A percentile compares a stretch with the other conserved stretches of the same genome.
Evolutionary conservation across 2,329 filamentous ascomycete genomes (phyloP).

Genomic region (Tolypocladium nubicola): DNA sequence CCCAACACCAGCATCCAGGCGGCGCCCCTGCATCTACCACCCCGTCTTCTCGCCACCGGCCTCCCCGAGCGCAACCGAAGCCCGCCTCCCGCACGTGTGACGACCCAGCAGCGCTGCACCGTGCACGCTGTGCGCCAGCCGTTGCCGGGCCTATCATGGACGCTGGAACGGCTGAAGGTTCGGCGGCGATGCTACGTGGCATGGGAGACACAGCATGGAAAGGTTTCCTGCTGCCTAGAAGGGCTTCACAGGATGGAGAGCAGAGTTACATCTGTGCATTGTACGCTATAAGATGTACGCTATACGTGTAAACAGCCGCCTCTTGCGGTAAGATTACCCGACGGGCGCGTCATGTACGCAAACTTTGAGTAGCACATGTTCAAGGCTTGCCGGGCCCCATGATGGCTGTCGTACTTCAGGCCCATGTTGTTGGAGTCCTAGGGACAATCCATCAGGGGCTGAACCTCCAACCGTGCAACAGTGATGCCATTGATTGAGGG

Average conservation of each 20-base stretch:
- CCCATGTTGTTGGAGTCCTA: too few relatives aligned
- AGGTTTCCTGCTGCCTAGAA: neutral
- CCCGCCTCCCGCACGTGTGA: conserved; percentile 43
- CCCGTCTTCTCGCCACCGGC: conserved; percentile 36
- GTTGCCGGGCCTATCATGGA: conserved; percentile 23
- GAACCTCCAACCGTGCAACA: too few relatives aligned
- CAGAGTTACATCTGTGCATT: neutral
- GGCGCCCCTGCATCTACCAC: conserved; percentile 57
- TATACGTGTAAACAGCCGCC: neutral
- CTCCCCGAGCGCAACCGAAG: conserved; percentile 40
- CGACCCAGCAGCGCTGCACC: conserved; percentile 56
- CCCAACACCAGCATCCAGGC: conserved; percentile 54
- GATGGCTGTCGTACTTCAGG: neutral
- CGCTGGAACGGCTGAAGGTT: neutral
- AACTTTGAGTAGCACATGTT: neutral
- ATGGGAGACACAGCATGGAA: neutral
- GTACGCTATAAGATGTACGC: neutral
- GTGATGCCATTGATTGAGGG: too few relatives aligned
- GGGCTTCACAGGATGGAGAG: neutral
- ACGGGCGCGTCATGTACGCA: neutral
- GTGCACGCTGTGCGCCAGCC: conserved; percentile 56
- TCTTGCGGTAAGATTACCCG: neutral
- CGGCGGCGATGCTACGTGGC: neutral
- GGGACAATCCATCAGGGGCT: too few relatives aligned
- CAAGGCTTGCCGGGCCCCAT: neutral